Conservation (phyloP, 495 filamentous ascomycete species). For the Sporormia fimetaria region DNA sequence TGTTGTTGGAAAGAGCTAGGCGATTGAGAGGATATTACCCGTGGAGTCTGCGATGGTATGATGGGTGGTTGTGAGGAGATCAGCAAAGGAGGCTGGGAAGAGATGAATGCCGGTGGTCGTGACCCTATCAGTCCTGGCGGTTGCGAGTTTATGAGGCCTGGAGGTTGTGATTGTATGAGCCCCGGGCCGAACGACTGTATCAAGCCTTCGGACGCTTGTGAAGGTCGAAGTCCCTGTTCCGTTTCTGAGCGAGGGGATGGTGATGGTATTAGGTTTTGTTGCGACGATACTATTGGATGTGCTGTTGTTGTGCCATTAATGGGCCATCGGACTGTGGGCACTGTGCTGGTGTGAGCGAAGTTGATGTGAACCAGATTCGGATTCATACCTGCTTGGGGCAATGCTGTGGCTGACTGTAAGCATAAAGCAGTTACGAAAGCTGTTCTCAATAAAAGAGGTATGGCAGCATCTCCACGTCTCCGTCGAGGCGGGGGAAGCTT, state of each 20-base stretch:
- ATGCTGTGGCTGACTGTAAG: conserved; percentile 7
- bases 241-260: no score
- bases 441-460: conserved; percentile 10
- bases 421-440: conserved; percentile 17
- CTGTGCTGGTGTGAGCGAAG: no score
- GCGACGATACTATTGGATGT: no score
- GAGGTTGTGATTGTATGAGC: background rate
- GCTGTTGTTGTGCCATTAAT: no score
- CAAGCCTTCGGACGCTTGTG: background rate
- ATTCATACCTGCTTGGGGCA: conserved; percentile 16
- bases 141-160: conserved; percentile 8
- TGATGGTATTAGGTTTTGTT: no score
- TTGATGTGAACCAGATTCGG: no score
- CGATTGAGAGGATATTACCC: background rate
- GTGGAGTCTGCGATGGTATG: background rate
- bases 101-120: background rate
- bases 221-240: conserved; percentile 6
- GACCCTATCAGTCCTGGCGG: background rate
- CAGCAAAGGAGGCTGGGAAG: conserved; percentile 3
- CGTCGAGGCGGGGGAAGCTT: background rate
- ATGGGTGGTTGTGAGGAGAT: conserved; percentile 6
- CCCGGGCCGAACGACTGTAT: background rate
- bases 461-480: background rate
- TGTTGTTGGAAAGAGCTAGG: background rate
- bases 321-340: no score